Conservation (phyloP, 768 basidiomycete species). For the Calvatia gigantea region DNA sequence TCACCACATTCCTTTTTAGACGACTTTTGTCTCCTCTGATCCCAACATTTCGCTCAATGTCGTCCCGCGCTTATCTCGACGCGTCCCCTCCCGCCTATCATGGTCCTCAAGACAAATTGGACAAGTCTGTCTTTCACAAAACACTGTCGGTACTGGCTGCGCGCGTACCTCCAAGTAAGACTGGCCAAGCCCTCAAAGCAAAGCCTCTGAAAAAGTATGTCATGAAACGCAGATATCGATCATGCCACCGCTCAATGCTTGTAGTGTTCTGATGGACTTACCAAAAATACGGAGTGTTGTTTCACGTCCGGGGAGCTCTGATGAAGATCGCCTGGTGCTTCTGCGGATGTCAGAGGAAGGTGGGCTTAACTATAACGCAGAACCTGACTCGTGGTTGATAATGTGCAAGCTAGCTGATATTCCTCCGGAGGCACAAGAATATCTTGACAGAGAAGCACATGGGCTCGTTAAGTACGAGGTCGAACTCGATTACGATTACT, state of each 20-base stretch:
- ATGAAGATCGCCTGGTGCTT: constrained; percentile 61
- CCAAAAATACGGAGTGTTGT: constrained; percentile 65
- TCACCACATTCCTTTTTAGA: constrained; percentile 10
- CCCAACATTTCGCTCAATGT: constrained; percentile 24
- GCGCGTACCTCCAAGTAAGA: constrained; percentile 54
- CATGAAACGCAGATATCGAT: not conserved
- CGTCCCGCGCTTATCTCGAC: constrained; percentile 35
- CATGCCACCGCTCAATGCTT: not conserved
- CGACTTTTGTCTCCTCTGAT: constrained; percentile 7
- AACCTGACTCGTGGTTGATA: constrained; percentile 18
- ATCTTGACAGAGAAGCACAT: constrained; percentile 52
- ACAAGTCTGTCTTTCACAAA: constrained; percentile 63
- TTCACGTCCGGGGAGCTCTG: constrained; percentile 42
- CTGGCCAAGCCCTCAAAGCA: constrained; percentile 54
- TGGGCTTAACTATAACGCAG: constrained; percentile 26
- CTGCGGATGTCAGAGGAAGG: constrained; percentile 60
- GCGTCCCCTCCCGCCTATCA: constrained; percentile 41
- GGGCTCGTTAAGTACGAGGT: constrained; percentile 59
- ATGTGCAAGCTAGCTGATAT: constrained; percentile 65
- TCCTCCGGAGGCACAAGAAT: constrained; percentile 47
- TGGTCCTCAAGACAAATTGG: constrained; percentile 49
- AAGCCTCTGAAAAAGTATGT: constrained; percentile 58
- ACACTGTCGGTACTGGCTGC: constrained; percentile 66
- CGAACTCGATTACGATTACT: constrained; percentile 79
- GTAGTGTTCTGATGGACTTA: constrained; percentile 60